Evolutionary conservation across 768 basidiomycete genomes (phyloP).

Genomic region (Agaricus subrufescens): DNA sequence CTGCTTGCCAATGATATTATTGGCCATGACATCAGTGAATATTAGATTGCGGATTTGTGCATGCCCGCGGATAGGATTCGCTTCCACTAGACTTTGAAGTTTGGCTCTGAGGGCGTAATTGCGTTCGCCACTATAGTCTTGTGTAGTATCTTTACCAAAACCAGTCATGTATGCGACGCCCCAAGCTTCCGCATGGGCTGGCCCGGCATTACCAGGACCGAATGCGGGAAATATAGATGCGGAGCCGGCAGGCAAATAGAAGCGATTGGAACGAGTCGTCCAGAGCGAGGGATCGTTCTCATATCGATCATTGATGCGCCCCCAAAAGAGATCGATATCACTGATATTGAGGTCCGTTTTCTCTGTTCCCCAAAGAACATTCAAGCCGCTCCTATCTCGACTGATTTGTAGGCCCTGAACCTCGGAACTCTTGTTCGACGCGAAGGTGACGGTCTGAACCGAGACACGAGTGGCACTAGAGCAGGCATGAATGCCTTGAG

Average conservation of each 20-base stretch:
- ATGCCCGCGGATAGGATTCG: not conserved
- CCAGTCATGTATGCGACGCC: not conserved
- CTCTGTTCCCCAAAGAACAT: not conserved
- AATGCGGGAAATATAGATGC: not conserved
- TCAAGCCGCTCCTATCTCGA: not conserved
- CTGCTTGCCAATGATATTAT: not conserved
- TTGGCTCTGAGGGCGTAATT: not conserved
- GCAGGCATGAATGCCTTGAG: constrained; percentile 9
- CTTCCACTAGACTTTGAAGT: not conserved
- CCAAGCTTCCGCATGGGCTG: not conserved
- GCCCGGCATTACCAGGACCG: not conserved
- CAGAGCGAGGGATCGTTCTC: not conserved
- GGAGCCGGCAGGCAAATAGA: not conserved
- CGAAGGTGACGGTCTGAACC: not conserved
- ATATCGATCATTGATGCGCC: not conserved
- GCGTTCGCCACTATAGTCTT: not conserved
- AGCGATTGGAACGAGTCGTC: not conserved
- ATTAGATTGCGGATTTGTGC: not conserved
- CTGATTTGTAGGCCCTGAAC: not conserved
- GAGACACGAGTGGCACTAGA: constrained; percentile 2
- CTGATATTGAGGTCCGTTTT: not conserved
- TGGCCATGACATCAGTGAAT: constrained; percentile 1
- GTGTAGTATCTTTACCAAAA: too few relatives aligned
- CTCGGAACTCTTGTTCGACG: not conserved
- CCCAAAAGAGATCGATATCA: not conserved